A percentile compares a stretch with the other conserved stretches of the same genome.
Conservation (phyloP, 805 yeast genomes). For the Zygoascus bituminiphila region DNA sequence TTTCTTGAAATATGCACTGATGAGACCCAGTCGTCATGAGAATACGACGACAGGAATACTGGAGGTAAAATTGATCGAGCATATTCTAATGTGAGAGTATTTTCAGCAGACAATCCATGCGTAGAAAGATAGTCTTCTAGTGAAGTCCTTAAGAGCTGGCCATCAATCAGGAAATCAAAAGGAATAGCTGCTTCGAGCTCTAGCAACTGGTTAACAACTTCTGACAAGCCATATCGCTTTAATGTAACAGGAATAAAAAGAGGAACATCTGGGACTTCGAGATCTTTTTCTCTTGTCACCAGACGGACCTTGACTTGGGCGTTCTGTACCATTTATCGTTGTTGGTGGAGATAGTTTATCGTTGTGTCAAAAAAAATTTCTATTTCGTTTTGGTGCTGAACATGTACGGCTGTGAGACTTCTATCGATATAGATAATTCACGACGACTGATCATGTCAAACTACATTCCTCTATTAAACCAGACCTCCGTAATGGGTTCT, state of each 20-base stretch:
- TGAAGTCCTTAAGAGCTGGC: slow-evolving; percentile 68
- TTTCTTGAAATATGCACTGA: slow-evolving; percentile 50
- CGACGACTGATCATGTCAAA: no score
- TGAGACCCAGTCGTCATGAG: slow-evolving; percentile 94
- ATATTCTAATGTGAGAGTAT: slow-evolving; percentile 73
- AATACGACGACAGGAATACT: slow-evolving; percentile 76
- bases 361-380: neutral
- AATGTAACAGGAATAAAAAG: slow-evolving; percentile 78
- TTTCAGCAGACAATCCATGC: slow-evolving; percentile 77
- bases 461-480: slow-evolving; percentile 91
- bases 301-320: slow-evolving; percentile 62
- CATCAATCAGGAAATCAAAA: slow-evolving; percentile 86
- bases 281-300: slow-evolving; percentile 69
- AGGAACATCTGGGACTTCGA: slow-evolving; percentile 73
- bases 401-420: neutral
- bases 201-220: slow-evolving; percentile 86
- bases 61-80: slow-evolving; percentile 93
- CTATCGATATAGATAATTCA: neutral
- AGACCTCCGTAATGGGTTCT: slow-evolving; percentile 46
- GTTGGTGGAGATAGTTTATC: neutral
- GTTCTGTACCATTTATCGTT: slow-evolving; percentile 4
- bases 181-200: slow-evolving; percentile 59
- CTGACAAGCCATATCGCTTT: slow-evolving; percentile 87
- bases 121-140: slow-evolving; percentile 68
- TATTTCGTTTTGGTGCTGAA: neutral